phyloP scores from a whole-genome alignment of 495 filamentous ascomycete genomes.

The Daldinia loculata region DNA sequence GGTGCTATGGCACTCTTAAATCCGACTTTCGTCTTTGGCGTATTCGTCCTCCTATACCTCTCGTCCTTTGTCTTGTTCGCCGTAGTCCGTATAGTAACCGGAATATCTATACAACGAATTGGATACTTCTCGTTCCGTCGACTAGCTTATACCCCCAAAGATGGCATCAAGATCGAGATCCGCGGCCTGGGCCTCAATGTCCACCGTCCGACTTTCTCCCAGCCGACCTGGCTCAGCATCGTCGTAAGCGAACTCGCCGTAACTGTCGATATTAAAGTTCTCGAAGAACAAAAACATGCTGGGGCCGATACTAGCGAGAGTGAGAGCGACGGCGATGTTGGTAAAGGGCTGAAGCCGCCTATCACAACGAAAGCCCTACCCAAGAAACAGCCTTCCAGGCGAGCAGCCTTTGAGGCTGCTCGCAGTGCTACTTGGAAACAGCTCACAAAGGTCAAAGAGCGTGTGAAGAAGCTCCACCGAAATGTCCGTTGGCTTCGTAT shows the following conservation, averaged over 20 bases:
- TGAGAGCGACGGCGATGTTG: conserved; percentile 35
- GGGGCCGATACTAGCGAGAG: conserved; percentile 41
- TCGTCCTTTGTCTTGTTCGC: conserved; percentile 93
- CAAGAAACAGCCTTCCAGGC: conserved; percentile 36
- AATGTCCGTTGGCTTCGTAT: conserved; percentile 88
- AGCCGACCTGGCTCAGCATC: conserved; percentile 96
- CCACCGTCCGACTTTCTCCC: conserved; percentile 93
- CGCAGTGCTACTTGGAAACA: conserved; percentile 81
- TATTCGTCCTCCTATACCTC: conserved; percentile 86
- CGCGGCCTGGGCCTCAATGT: conserved; percentile 85
- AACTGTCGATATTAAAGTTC: conserved; percentile 75
- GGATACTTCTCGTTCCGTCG: conserved; percentile 91
- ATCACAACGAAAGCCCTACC: conserved; percentile 33
- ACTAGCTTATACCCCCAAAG: conserved; percentile 83
- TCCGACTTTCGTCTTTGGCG: conserved; percentile 83
- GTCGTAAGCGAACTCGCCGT: conserved; percentile 83
- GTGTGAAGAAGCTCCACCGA: conserved; percentile 83
- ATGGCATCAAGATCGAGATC: conserved; percentile 89
- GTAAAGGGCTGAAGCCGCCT: conserved; percentile 21
- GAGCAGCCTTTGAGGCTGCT: conserved; percentile 39
- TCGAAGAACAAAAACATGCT: conserved; percentile 58
- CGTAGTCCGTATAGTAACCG: conserved; percentile 88
- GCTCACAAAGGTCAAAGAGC: conserved; percentile 79
- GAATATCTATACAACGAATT: conserved; percentile 93
- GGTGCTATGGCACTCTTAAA: conserved; percentile 60